Base-by-base conservation (phyloP, 106 monocot genomes). In the Allium fistulosum region DNA sequence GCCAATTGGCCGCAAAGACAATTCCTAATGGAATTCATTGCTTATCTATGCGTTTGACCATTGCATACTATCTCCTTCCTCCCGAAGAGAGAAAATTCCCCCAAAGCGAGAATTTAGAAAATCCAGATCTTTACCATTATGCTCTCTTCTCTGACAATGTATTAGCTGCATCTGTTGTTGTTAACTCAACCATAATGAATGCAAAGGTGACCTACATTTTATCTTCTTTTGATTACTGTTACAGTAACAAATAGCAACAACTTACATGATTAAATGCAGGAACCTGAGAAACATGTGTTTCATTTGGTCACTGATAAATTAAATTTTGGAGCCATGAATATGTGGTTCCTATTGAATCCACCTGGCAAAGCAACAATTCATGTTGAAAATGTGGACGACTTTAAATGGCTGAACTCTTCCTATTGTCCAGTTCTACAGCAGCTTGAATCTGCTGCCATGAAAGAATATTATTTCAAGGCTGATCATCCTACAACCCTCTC, bases 261-360 rank as follows among this genome's bases (percentile, higher is more conserved):
- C 11, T 66, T 18, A 22, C 10, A 8, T 9, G 46, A 53, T 74
- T 47, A 11, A 60, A 71, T 82, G 48, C 84, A 89, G 89, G 85
- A 89, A 67, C 85, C 89, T 15, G 82, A 85, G 77, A 89, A 89
- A 63, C 89, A 89, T 75, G 89, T 89, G 10, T 89, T 89, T 57
- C 89, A 89, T 80, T 60, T 89, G 9, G 89, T 89, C 65, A 89
- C 89, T 62, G 89, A 89, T 73, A 89, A 89, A 67, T 57, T 89
- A 72, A 89, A 89, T 77, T 85, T 90, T 75, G 89, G 89, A 81
- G 89, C 89, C 45, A 90, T 90, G 89, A 90, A 80, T 65, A 90
- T 90, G 89, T 90, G 89, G 89, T 90, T 90, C 74, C 26, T 90
- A 27, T 63, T 90, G 66, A 90, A 90, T 66, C 85, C 85, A 63